phyloP scores from a whole-genome alignment of 1,284 basidiomycete genomes.

The Pseudozyma tsukubaensis region DNA sequence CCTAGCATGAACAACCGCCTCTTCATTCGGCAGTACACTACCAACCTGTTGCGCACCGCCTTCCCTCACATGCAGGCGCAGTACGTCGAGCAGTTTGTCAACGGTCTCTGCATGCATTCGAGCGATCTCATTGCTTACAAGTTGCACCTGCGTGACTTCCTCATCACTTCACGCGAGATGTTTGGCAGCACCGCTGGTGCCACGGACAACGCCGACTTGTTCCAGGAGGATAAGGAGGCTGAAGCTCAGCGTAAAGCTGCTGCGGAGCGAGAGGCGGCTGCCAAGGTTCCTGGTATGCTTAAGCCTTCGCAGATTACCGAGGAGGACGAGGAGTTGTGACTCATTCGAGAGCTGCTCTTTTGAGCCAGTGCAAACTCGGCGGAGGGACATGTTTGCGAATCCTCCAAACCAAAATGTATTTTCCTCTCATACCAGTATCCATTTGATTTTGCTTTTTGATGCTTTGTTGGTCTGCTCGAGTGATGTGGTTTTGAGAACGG shows the following conservation, averaged over 20 bases:
- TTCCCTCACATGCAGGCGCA: slow-evolving; percentile 69
- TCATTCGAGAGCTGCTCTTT: slow-evolving; percentile 58
- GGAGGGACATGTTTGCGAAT: neutral
- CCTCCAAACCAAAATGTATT: slow-evolving; percentile 27
- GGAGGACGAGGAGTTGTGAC: slow-evolving; percentile 64
- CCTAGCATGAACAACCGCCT: slow-evolving; percentile 82
- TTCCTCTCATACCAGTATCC: slow-evolving; percentile 25
- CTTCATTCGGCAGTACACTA: slow-evolving; percentile 89
- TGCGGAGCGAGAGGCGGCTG: slow-evolving; percentile 86
- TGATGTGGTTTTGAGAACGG: too few relatives aligned
- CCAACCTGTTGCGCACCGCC: slow-evolving; percentile 74
- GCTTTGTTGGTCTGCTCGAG: neutral
- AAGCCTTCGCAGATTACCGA: slow-evolving; percentile 76
- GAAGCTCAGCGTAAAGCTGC: slow-evolving; percentile 78
- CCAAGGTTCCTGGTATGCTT: slow-evolving; percentile 97
- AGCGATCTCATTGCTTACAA: slow-evolving; percentile 83
- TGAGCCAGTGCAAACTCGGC: slow-evolving; percentile 1
- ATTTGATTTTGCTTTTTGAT: neutral
- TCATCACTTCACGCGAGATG: slow-evolving; percentile 73
- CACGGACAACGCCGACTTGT: slow-evolving; percentile 84
- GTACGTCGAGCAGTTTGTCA: slow-evolving; percentile 72
- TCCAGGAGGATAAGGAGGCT: slow-evolving; percentile 92
- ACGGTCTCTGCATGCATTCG: slow-evolving; percentile 84
- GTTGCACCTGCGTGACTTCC: slow-evolving; percentile 82
- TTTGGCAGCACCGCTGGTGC: slow-evolving; percentile 70